Evolutionary conservation across 305 asterid genomes (phyloP), one percentile per base, ranked within the genome.

Genomic region (Lippia alba): DNA sequence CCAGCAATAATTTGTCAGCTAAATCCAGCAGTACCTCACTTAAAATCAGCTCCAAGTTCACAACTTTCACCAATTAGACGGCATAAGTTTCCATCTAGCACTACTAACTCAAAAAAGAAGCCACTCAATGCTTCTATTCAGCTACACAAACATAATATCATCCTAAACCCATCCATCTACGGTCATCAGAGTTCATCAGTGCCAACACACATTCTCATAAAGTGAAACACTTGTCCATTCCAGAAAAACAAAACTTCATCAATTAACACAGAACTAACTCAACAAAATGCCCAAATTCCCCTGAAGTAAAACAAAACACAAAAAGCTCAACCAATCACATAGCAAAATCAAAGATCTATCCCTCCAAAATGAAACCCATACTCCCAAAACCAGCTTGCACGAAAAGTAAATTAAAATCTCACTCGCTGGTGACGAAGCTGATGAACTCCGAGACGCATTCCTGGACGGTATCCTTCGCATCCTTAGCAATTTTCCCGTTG

Each of bases 401-500:
- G 3, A 5, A 61, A 16, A 6, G 18, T n/a, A 16, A 33, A 5
- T 41, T 7, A 41, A 72, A 62, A n/a, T 14, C 78, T 6, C 80
- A 82, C 87, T 78, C 85, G 94, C 94, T 87, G 61, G 91, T 87
- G 77, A 87, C 75, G 63, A 85, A 87, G 80, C 89, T 83, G 78
- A 87, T 87, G 75, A 85, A 87, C 74, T 87, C 93, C 3, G 93
- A 87, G 1, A 85, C 93, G 45, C 93, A 87, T 73, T 87, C 93
- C 77, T 87, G 93, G 63, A 87, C 93, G n/a, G 88, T 83, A 62
- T 87, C 93, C 83, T 87, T 87, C 0, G 84, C 81, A 69, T 80
- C 84, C 67, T 80, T 80, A 44, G 84, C 84, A 34, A 80, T 73
- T 75, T 87, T 87, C 8, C 87, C 92, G 51, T 87, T 87, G 32